Conservation (phyloP, 352 stramenopile species). For the Phytophthora rubi region DNA sequence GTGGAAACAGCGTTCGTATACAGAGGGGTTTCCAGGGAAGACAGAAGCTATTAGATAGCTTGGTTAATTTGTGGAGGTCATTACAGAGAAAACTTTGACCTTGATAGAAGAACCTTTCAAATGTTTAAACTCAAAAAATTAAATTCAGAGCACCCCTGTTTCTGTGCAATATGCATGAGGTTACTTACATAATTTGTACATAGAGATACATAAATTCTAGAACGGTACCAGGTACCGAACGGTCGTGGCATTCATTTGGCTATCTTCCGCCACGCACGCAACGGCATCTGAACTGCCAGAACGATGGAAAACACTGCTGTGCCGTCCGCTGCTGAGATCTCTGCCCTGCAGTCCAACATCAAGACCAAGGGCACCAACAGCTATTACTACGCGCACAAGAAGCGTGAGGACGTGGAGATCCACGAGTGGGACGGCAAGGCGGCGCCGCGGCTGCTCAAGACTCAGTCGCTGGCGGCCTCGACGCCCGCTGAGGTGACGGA, state of each 20-base stretch:
- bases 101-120: conserved; percentile 16
- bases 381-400: conserved; percentile 91
- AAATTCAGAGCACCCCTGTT: conserved; percentile 20
- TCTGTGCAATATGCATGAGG: background rate
- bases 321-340: conserved; percentile 29
- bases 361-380: conserved; percentile 83
- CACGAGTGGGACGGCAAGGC: conserved; percentile 87
- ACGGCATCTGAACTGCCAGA: background rate
- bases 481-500: conserved; percentile 50
- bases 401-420: conserved; percentile 77
- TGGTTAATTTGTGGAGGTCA: background rate
- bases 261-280: background rate
- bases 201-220: conserved; percentile 4
- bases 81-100: background rate
- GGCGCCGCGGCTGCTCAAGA: conserved; percentile 77
- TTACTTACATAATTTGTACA: background rate
- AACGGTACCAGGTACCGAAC: conserved; percentile 2
- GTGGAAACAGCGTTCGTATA: background rate
- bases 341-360: conserved; percentile 85
- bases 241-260: conserved; percentile 1
- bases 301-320: conserved; percentile 33
- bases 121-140: conserved; percentile 17
- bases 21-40: background rate
- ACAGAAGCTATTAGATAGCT: background rate
- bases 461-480: conserved; percentile 32